Evolutionary conservation across 805 yeast species (phyloP), one percentile per base, ranked within the genome.

Genomic region (Dipodascopsis uninucleata): DNA sequence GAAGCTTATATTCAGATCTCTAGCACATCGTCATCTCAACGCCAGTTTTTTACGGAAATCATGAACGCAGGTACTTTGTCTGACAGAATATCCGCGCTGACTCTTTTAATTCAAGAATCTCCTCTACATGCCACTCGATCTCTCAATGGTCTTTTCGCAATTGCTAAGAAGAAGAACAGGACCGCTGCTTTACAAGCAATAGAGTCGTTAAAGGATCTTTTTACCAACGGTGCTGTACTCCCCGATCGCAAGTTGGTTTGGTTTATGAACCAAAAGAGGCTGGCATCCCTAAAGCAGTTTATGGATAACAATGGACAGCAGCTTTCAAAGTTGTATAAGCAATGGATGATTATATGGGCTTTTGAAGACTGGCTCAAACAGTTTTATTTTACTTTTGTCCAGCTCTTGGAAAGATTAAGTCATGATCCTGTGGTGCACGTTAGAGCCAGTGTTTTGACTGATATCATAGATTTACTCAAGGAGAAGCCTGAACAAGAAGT

Each of bases 401-500:
- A 84, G 50, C 72, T 79, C 1, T 71, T 93, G 53, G 98, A 93
- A 67, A 73, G 70, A 44, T 70, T 90, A 43, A 75, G 86, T n/a
- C 95, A 86, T 60, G 98, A 93, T 63, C 84, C 96, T 10, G 88
- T 93, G 56, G 78, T 81, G 47, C 90, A 85, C 61, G 95, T 90
- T 34, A 79, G 95, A 63, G 74, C 82, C 71, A 85, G 79, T 52
- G 79, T 83, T 23, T 76, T 88, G 26, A 70, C 77, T 31, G 88
- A 85, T 60, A 75, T 89, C 25, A 85, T 88, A 56, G 95, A 85
- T 45, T 71, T 93, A 34, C 69, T 93, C 48, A 80, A 80, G 53
- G 72, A 82, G 4, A 90, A 89, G 64, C 97, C 98, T 3, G 98
- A 93, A 69, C 98, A 93, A 71, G 98, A 93, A 65, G 94, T 82